Conservation (phyloP, 257 asterid genomes). For the Dorcoceras hygrometricum region DNA sequence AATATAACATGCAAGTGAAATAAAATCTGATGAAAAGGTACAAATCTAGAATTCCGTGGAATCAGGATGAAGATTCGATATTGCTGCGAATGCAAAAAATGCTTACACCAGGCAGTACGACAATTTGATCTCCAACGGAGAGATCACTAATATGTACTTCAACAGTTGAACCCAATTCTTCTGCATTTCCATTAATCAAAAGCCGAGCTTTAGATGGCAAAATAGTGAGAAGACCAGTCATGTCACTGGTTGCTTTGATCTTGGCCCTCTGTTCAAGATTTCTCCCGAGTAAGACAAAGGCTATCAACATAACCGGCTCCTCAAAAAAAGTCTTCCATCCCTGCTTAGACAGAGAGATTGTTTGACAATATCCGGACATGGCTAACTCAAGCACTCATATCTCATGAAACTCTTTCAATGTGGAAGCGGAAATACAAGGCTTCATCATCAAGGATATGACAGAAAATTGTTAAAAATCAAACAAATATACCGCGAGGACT, state of each 20-base stretch:
- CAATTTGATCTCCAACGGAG: conserved; percentile 86
- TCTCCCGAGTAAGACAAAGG: conserved; percentile 92
- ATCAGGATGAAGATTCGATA: conserved; percentile 17
- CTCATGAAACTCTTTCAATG: conserved; percentile 14
- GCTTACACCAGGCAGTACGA: conserved; percentile 97
- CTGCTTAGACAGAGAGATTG: conserved; percentile 39
- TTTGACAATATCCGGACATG: conserved; percentile 25
- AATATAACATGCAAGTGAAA: conserved; percentile 14
- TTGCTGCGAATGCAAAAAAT: conserved; percentile 22
- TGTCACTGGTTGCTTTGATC: conserved; percentile 92
- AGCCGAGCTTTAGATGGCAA: conserved; percentile 99
- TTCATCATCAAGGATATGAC: neutral
- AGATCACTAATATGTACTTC: conserved; percentile 89
- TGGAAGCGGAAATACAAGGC: conserved; percentile 18
- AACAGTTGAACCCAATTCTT: conserved; percentile 55
- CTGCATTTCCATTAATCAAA: conserved; percentile 50
- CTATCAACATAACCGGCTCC: conserved; percentile 98
- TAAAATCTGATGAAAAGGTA: conserved; percentile 8
- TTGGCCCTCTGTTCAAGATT: conserved; percentile 99
- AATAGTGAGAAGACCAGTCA: conserved; percentile 86
- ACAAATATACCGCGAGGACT: neutral
- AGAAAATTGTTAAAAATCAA: neutral
- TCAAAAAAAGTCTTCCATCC: conserved; percentile 98
- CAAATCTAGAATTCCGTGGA: conserved; percentile 17
- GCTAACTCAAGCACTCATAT: conserved; percentile 11